phyloP scores from a whole-genome alignment of 164 flowering plant species.

The Cinnamomum chago region DNA sequence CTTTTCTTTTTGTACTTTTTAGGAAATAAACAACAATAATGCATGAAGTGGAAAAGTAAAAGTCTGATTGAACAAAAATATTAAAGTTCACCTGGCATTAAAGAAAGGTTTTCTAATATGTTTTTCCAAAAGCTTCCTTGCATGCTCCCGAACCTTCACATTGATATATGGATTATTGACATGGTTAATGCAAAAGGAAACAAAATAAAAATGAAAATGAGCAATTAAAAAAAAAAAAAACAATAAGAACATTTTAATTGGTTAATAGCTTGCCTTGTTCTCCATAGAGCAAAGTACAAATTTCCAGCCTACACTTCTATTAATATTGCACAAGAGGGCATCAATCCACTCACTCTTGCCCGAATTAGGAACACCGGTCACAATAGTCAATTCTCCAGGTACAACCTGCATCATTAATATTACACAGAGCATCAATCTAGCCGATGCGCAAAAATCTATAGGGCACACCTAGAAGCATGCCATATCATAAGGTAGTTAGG shows the following conservation, averaged over 20 bases:
- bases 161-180: neutral
- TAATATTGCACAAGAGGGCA: constrained; percentile 88
- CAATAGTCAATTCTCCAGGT: constrained; percentile 91
- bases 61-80: neutral
- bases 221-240: no score
- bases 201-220: no score
- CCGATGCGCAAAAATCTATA: no score
- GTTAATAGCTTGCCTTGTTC: constrained; percentile 48
- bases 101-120: constrained; percentile 87
- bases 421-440: no score
- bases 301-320: constrained; percentile 65
- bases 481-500: no score
- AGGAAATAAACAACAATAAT: neutral
- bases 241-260: neutral
- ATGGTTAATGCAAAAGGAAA: neutral
- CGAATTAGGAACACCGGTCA: constrained; percentile 96
- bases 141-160: constrained; percentile 88
- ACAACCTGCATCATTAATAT: constrained; percentile 47
- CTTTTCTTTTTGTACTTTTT: no score
- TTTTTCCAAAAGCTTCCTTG: constrained; percentile 93
- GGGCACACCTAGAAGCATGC: neutral
- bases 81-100: constrained; percentile 41
- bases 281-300: constrained; percentile 99
- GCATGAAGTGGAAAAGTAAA: neutral
- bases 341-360: constrained; percentile 99